Base-by-base conservation (phyloP, 2,329 filamentous ascomycete species). In the Berkeleyomyces basicola region DNA sequence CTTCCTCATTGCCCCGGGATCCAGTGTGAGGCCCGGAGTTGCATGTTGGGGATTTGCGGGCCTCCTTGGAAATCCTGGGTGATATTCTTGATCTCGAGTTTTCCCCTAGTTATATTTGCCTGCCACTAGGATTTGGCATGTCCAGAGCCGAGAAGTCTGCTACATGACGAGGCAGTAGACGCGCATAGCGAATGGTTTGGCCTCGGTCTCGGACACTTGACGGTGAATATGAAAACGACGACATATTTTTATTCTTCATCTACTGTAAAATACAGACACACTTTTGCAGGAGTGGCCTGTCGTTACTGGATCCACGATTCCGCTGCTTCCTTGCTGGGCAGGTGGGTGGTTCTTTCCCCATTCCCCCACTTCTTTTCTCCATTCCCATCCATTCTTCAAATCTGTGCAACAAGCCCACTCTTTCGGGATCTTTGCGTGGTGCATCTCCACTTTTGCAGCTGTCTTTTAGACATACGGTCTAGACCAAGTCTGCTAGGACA, bases 401-500 rank as follows among this genome's bases (percentile, higher is more conserved):
- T 36, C 58, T 47, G 58, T 59, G 42, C 43, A 44, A 59, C 43
- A 59, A 33, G 39, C 58, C 55, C 60, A 49, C 59, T 49, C 36
- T 39, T 40, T 47, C 60, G 60, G 59, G 51, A 61, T 51, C 42
- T 61, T 61, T 31, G 43, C 40, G 11, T 55, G 49, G 37, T 31
- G 3, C 23, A 7, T 4, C 7, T 23, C 63, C 63, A 58, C 31
- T 37, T 51, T 51, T 58, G 4, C 10, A 10, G 31, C 9, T 61
- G 63, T 10, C 40, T 51, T 59, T 39, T 64, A 64, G 63, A 61
- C 11, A 14, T 7, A 33, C 33, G 37, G 43, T 64, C 63, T 64
- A 59, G 63, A 59, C 36, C 59, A 47, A 33, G 53, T 59, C 63
- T 43, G 23, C 46, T 16, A 40, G 46, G 9, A 7, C 36, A 33